Base-by-base conservation (phyloP, 2,329 filamentous ascomycete genomes). In the Exophiala spinifera region DNA sequence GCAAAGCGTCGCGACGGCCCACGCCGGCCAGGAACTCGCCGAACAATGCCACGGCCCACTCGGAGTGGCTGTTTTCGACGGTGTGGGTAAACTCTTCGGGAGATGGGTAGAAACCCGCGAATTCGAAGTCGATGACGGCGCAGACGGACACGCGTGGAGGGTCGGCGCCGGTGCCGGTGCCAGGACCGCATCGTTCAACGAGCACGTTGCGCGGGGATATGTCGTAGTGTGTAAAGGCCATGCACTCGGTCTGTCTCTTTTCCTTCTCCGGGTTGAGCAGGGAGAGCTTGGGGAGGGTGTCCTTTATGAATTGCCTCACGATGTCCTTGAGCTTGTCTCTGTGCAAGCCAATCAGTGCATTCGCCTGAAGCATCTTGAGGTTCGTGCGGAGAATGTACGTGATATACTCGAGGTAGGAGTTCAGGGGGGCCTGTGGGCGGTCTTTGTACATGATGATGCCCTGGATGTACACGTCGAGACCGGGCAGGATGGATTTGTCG, bases 61-160 rank as follows among this genome's bases (percentile, higher is more conserved):
- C 57, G n/a, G 47, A 39, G 19, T 61, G 55, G 14, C 54, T 40
- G 40, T 58, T 57, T 33, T 56, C 55, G 17, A 62, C 33, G 4
- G 39, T 52, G 19, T 57, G 55, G 37, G 53, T 52, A 36, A 60
- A 70, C 43, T 70, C 65, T 55, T 67, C 66, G 59, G 61, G 64
- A 5, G 65, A 44, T 31, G 65, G 64, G 15, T 61, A 66, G 45
- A 61, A 68, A 14, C 65, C 66, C 28, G 67, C 63, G 47, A 65
- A 66, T 46, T 70, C 67, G 60, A 64, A 68, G 33, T 69, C 65
- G 19, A 69, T 61, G 42, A 70, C 65, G 31, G 60, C 49, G 2
- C 65, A 60, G 34, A 66, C 44, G 17, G 57, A 55, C 8, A 54
- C 17, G 15, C 31, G 28, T 39, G 17, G 36, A 15, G 36, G 36